Evolutionary conservation across 1,139 yeast genomes (phyloP), one percentile per base, ranked within the genome.

Genomic region (Geotrichum bryndzae): DNA sequence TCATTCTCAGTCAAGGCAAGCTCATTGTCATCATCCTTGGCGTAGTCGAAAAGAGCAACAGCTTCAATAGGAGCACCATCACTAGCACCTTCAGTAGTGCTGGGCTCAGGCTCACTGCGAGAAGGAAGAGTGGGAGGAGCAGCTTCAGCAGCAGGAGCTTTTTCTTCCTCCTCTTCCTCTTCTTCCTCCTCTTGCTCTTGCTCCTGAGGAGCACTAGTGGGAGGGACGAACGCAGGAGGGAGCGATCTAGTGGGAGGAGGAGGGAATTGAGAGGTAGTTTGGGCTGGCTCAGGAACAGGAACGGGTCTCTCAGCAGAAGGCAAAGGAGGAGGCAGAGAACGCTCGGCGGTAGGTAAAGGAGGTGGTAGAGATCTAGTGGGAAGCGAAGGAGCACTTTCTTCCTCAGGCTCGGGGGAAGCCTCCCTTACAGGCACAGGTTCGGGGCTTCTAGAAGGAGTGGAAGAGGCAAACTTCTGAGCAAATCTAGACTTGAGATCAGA

Each of bases 21-120:
- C 72, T 88, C 95, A 69, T 88, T 86, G 63, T 86, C 92, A 70
- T 87, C 95, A 65, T 85, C 90, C 70, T 85, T 84, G 66, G 81
- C 87, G 68, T 87, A 86, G 61, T 84, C 87, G 56, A 68, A 70
- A 66, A 84, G 84, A 4, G 88, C 94, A 59, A 81, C 68, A 1
- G 94, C 95, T 4, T 63, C 56, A 35, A 59, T 57, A 33, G 61
- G 62, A 15, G 55, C 29, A 60, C 64, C 66, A 25, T 64, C 65
- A 53, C 57, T 60, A 8, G 65, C 58, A 51, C 61, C 64, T 22
- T 56, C 58, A 35, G 62, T 54, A 5, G 65, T 61, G 46, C 60
- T 56, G 6, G 62, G 61, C 33, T 65, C 64, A 18, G 57, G 58
- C 38, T 63, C 62, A 11, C 66, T 60, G 23, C 64, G 64, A 59